phyloP scores from a whole-genome alignment of 2,329 filamentous ascomycete species.

The Epichloe baconii region DNA sequence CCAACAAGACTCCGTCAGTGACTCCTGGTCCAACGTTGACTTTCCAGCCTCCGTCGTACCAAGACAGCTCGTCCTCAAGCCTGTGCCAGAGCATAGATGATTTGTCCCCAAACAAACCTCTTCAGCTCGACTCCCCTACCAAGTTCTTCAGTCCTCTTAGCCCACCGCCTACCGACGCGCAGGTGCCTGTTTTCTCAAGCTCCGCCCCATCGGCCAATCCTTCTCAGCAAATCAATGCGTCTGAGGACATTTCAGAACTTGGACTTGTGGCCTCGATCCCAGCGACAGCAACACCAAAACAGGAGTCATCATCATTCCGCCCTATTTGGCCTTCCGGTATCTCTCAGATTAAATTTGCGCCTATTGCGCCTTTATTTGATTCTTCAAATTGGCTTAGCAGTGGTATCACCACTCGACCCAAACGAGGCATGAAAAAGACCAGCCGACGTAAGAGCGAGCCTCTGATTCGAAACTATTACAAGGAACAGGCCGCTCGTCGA shows the following conservation, averaged over 20 bases:
- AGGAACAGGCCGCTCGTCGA: conserved; percentile 13
- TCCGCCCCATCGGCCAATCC: neutral
- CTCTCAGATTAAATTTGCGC: conserved; percentile 16
- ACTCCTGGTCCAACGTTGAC: neutral
- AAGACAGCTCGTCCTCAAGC: neutral
- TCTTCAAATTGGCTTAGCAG: conserved; percentile 16
- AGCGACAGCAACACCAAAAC: conserved; percentile 12
- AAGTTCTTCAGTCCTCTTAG: neutral
- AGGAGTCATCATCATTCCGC: conserved; percentile 5
- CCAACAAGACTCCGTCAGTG: neutral
- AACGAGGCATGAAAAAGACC: conserved; percentile 11
- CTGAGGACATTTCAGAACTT: conserved; percentile 7
- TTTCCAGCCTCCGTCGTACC: neutral
- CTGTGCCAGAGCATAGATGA: neutral
- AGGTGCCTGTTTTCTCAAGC: neutral
- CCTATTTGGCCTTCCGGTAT: conserved; percentile 8
- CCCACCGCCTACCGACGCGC: neutral
- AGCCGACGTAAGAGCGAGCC: conserved; percentile 23
- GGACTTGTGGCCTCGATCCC: conserved; percentile 12
- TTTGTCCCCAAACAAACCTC: neutral
- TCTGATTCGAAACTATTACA: conserved; percentile 15
- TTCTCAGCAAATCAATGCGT: neutral
- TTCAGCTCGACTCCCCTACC: neutral
- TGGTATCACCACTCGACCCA: conserved; percentile 11
- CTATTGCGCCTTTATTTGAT: conserved; percentile 15